Evolutionary conservation across 352 stramenopile genomes (phyloP), one percentile per base, ranked within the genome.

Genomic region (Globisporangium carolinianum): DNA sequence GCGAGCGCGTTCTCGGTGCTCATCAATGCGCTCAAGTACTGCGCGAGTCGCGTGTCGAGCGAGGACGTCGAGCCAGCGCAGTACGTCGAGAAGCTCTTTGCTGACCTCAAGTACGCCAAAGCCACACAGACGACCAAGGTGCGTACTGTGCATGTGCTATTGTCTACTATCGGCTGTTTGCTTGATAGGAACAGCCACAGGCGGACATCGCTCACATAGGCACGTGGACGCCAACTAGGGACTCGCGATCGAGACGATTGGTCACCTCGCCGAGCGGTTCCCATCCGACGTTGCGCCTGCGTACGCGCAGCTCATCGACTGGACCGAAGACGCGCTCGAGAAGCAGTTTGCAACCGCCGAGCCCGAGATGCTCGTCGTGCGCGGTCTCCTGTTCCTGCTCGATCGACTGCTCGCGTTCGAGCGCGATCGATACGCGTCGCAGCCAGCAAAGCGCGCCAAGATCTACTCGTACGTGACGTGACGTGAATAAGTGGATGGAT

Each of bases 41-140:
- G 67, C 1, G 45, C 57, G 5, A 56, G 60, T 12, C 59, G 62
- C 11, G 38, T 88, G 5, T 61, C 68, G 5, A 73, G 57, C n/a
- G 67, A 79, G 12, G 76, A 84, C 14, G 65, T 88, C 18, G 69
- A 84, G 38, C 77, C 81, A 4, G 55, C 63, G 39, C 54, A 55
- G 39, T 91, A 88, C 45, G 59, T 77, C 46, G 77, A 87, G 35
- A 89, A 89, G 55, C 64, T 91, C 9, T 87, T 89, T 42, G 71
- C 85, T 51, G 81, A 91, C 45, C 76, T 91, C 53, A 86, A 86
- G 64, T 91, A 86, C 48, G 75, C 73, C 5, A 89, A 88, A 46
- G 70, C 71, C 7, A 78, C 75, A 3, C 81, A 91, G 48, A 89
- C 77, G 1, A 79, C 75, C 2, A 89, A 88, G 55, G 75, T 82